phyloP scores from a whole-genome alignment of 176 grass and related monocot species.

The Chrysopogon serrulatus region DNA sequence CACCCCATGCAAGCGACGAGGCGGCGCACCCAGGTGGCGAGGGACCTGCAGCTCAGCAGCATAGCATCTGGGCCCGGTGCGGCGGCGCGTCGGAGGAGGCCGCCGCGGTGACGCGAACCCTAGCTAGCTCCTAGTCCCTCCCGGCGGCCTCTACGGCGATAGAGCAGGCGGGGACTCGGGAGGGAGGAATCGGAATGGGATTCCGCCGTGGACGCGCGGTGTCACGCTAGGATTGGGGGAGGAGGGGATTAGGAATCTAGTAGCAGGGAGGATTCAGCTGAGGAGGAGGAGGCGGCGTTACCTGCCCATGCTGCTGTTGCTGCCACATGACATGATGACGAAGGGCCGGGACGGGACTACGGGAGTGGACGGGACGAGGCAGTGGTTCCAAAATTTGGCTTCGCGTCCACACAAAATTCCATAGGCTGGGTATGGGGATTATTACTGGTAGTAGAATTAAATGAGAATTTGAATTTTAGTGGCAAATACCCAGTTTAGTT shows the following conservation, averaged over 20 bases:
- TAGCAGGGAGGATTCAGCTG: not conserved
- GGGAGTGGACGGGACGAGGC: not conserved
- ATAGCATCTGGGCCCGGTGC: conserved; percentile 22
- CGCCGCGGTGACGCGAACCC: conserved; percentile 16
- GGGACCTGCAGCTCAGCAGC: conserved; percentile 70
- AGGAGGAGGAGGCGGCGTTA: not conserved
- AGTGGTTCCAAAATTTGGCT: not conserved
- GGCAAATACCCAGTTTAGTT: not conserved
- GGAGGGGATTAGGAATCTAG: conserved; percentile 5
- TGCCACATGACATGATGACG: not conserved
- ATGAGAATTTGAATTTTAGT: not conserved
- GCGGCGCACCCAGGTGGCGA: conserved; percentile 65
- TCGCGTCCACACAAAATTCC: not conserved
- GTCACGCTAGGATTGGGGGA: conserved; percentile 5
- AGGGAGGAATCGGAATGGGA: conserved; percentile 29
- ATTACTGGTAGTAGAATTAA: not conserved
- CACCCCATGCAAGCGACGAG: conserved; percentile 91
- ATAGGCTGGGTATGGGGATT: too few relatives aligned
- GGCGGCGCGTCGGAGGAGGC: not conserved
- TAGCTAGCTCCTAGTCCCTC: too few relatives aligned
- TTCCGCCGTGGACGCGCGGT: conserved; percentile 5
- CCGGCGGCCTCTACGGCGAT: not conserved
- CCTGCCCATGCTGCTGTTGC: not conserved
- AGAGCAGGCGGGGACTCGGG: not conserved
- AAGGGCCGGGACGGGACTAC: not conserved